A percentile compares a stretch with the other conserved stretches of the same genome.
phyloP scores from a whole-genome alignment of 352 stramenopile species.

The Pythium myriotylum region DNA sequence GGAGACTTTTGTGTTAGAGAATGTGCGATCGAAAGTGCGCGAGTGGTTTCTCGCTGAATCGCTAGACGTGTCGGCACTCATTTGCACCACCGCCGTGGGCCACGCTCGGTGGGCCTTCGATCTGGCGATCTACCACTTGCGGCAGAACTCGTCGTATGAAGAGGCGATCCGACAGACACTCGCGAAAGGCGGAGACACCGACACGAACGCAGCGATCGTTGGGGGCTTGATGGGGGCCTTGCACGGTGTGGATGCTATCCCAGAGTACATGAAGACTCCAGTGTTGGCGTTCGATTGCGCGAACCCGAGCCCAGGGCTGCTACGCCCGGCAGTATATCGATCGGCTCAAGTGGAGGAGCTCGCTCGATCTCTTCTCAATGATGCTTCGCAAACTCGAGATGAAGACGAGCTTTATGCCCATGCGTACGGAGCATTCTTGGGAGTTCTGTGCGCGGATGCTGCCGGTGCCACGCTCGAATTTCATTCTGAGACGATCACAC shows the following conservation, averaged over 20 bases:
- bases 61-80: constrained; percentile 35
- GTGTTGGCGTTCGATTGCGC: constrained; percentile 49
- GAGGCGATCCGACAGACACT: constrained; percentile 49
- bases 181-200: constrained; percentile 56
- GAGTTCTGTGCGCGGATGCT: constrained; percentile 55
- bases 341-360: constrained; percentile 34
- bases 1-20: constrained; percentile 36
- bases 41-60: constrained; percentile 56
- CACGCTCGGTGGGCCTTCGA: constrained; percentile 59
- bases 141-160: constrained; percentile 42
- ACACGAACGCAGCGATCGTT: constrained; percentile 66
- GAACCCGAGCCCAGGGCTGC: constrained; percentile 1
- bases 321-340: constrained; percentile 35
- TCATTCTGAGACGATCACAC: constrained; percentile 31
- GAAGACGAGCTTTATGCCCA: constrained; percentile 31
- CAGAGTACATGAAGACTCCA: constrained; percentile 39
- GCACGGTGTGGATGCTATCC: constrained; percentile 47
- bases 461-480: constrained; percentile 68
- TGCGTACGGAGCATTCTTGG: constrained; percentile 53
- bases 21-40: constrained; percentile 33
- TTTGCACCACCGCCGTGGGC: constrained; percentile 37
- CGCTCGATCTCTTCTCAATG: constrained; percentile 4
- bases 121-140: constrained; percentile 51
- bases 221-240: constrained; percentile 51
- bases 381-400: too few species aligned